These are phyloP conservation scores for Leccinum longicurvipes DNA, from an alignment of 768 basidiomycete genomes.

Conservation along the genomic window DNA sequence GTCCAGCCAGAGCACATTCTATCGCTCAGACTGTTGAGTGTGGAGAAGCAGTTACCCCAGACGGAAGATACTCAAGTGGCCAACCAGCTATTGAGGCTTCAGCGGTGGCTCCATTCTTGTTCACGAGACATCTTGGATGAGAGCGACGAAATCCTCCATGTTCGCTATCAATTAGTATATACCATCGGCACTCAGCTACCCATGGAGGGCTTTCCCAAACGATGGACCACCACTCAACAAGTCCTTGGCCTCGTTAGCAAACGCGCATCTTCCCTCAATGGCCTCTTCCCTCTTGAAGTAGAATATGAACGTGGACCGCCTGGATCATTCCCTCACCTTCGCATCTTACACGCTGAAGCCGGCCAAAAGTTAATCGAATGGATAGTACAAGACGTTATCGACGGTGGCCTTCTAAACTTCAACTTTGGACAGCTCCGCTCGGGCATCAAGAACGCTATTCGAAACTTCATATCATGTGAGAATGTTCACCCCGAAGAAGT, in stretches of 20 bases:
- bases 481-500: neutral
- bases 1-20: slow-evolving; percentile 30
- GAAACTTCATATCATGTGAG: slow-evolving; percentile 7
- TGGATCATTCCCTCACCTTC: slow-evolving; percentile 12
- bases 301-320: neutral
- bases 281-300: slow-evolving; percentile 8
- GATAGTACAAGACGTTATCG: neutral
- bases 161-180: slow-evolving; percentile 48
- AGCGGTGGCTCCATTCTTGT: slow-evolving; percentile 13
- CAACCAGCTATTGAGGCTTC: slow-evolving; percentile 15
- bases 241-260: neutral
- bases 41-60: slow-evolving; percentile 14
- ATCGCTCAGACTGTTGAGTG: neutral
- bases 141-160: slow-evolving; percentile 39
- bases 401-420: slow-evolving; percentile 6
- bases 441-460: neutral
- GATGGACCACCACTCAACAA: neutral
- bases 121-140: neutral
- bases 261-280: neutral
- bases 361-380: slow-evolving; percentile 4
- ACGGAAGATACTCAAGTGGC: slow-evolving; percentile 8
- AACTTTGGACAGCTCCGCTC: neutral
- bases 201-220: neutral
- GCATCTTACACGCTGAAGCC: slow-evolving; percentile 11
- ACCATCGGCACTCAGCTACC: slow-evolving; percentile 31